Conservation (phyloP, 768 basidiomycete genomes). For the Chalciporus piperatus region DNA sequence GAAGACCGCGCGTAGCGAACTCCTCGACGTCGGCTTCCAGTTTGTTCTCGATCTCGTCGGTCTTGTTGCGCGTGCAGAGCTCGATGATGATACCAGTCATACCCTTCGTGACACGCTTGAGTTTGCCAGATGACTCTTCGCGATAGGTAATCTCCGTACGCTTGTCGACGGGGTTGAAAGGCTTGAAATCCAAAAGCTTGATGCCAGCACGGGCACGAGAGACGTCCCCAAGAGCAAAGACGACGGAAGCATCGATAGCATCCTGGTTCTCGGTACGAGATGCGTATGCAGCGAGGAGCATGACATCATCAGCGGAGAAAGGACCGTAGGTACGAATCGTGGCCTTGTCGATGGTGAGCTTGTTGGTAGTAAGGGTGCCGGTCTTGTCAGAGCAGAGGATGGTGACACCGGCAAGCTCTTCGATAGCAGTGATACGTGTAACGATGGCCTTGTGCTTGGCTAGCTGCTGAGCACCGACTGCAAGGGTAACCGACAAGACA, state of each 20-base stretch:
- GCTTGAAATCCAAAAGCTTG: conserved; percentile 97
- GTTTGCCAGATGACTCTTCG: conserved; percentile 89
- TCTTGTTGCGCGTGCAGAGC: conserved; percentile 97
- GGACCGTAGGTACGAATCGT: conserved; percentile 90
- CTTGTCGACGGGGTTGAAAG: conserved; percentile 99
- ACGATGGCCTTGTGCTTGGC: conserved; percentile 99
- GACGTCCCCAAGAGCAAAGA: conserved; percentile 71
- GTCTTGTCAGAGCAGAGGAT: conserved; percentile 99
- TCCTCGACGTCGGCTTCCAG: conserved; percentile 96
- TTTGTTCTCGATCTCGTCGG: conserved; percentile 83
- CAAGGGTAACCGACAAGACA: conserved; percentile 95
- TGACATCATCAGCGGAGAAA: conserved; percentile 86
- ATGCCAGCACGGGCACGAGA: conserved; percentile 83
- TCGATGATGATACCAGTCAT: conserved; percentile 99
- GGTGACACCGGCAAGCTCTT: conserved; percentile 97
- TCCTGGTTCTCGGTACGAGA: conserved; percentile 99
- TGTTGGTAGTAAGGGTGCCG: conserved; percentile 97
- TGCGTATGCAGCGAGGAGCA: conserved; percentile 92
- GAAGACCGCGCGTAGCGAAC: conserved; percentile 93
- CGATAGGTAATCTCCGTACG: conserved; percentile 98
- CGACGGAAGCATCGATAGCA: conserved; percentile 89
- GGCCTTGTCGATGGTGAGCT: conserved; percentile 93
- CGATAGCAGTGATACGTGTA: conserved; percentile 98
- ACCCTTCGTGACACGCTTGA: conserved; percentile 99
- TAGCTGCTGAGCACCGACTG: conserved; percentile 97